Evolutionary conservation across 73 alveolate genomes (phyloP).

Genomic region (Paramecium sonneborni): DNA sequence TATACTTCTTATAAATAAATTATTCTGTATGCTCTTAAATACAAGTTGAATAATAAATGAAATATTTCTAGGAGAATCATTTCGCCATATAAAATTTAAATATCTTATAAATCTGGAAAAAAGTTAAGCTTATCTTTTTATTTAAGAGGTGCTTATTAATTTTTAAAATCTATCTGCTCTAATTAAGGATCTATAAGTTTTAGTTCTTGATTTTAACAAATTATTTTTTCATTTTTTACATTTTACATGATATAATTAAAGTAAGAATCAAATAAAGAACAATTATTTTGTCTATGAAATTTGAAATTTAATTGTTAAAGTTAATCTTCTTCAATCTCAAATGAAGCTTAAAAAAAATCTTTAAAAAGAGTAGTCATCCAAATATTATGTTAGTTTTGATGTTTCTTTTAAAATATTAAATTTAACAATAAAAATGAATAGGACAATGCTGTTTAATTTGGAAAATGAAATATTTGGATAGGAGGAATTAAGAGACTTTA

Average conservation of each 20-base stretch:
- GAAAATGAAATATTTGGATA: neutral
- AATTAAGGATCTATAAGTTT: neutral
- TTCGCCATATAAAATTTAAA: neutral
- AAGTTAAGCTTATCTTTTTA: neutral
- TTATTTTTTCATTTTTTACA: too few relatives aligned
- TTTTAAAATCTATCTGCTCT: neutral
- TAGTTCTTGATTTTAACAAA: too few relatives aligned
- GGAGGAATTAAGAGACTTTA: neutral
- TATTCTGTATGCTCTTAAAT: neutral
- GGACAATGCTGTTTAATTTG: neutral
- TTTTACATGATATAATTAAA: neutral
- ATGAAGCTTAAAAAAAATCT: neutral
- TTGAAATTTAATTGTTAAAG: neutral
- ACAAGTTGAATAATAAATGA: neutral
- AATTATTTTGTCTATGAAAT: too few relatives aligned
- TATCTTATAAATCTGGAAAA: neutral
- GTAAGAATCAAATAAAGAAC: neutral
- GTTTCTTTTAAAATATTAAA: neutral
- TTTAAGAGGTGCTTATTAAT: neutral
- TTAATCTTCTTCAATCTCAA: neutral
- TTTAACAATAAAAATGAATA: neutral
- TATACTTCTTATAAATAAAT: neutral
- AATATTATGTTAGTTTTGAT: neutral
- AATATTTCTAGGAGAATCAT: neutral
- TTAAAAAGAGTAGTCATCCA: slow-evolving; percentile 4